Evolutionary conservation across 2,329 filamentous ascomycete species (phyloP), one percentile per base, ranked within the genome.

Genomic region (Aspergillus texensis): DNA sequence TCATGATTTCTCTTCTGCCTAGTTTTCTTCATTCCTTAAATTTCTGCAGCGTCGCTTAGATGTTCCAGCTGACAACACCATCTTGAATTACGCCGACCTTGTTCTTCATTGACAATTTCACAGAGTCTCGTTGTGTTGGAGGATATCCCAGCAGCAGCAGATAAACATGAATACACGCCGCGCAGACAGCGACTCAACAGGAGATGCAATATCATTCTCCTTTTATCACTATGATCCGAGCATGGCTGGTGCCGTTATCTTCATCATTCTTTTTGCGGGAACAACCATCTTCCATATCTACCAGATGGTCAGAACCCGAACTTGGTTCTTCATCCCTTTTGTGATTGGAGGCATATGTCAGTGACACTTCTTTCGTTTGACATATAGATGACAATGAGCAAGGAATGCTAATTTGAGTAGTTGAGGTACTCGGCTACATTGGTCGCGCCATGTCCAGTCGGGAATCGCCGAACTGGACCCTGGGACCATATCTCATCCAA

Each of bases 351-450:
- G 66, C 28, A 19, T 62, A 16, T 71, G 70, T 72, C 36, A 34
- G 70, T 67, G 1, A 50, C 24, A 4, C 24, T 30, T 9, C 4
- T 48, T 24, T 8, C 2, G 26, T 28, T 28, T 28, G 26, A 28
- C 26, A 28, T 28, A 28, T 28, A 28, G 6, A 28, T 28, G 26
- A 28, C 26, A 28, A 8, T 28, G 26, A 28, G 26, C 26, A 28
- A 28, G 6, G 1, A 50, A 28, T 28, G 26, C 24, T 50, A 19
- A 50, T 16, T 19, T 10, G 8, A 16, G 5, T 8, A 85, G 83
- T 86, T 73, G 83, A 87, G 66, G 67, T 71, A 8, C 67, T 76
- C 45, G 75, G 75, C 45, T 75, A 76, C 52, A 64, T 72, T 14
- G 71, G 68, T 39, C 72, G 74, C 21, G 65, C 39, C 14, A 53